phyloP scores from a whole-genome alignment of 306 rosid species.

The Mimosa pudica region DNA sequence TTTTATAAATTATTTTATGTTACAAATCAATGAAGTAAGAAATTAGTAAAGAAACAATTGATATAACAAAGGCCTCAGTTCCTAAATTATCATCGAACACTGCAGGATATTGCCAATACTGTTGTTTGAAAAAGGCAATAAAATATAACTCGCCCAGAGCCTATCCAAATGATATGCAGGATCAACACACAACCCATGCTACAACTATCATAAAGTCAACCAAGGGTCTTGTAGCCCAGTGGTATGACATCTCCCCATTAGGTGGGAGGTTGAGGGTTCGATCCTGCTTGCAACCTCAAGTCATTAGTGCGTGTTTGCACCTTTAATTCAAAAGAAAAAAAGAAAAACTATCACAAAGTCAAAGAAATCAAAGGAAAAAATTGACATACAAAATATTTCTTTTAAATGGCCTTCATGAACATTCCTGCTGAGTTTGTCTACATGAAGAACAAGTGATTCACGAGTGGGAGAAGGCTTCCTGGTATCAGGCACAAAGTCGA shows the following conservation, averaged over 20 bases:
- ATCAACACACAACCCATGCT: conserved; percentile 22
- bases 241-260: too few relatives aligned
- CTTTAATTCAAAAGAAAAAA: too few relatives aligned
- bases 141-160: conserved; percentile 10
- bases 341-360: background rate
- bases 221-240: too few relatives aligned
- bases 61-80: conserved; percentile 1
- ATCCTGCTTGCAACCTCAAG: too few relatives aligned
- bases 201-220: conserved; percentile 3
- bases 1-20: background rate
- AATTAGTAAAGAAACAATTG: background rate
- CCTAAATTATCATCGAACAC: conserved; percentile 6
- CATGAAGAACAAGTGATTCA: conserved; percentile 82
- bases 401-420: conserved; percentile 93
- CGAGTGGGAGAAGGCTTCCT: conserved; percentile 91
- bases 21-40: background rate
- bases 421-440: conserved; percentile 91
- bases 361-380: conserved; percentile 14
- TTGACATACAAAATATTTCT: conserved; percentile 86
- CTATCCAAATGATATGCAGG: background rate
- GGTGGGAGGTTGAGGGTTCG: too few relatives aligned
- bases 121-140: background rate
- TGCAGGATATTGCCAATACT: conserved; percentile 13
- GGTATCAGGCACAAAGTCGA: conserved; percentile 34
- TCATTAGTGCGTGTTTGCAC: too few relatives aligned